These are phyloP conservation scores for Diplodia mutila DNA, from an alignment of 2,329 filamentous ascomycete species.

Conservation along the genomic window DNA sequence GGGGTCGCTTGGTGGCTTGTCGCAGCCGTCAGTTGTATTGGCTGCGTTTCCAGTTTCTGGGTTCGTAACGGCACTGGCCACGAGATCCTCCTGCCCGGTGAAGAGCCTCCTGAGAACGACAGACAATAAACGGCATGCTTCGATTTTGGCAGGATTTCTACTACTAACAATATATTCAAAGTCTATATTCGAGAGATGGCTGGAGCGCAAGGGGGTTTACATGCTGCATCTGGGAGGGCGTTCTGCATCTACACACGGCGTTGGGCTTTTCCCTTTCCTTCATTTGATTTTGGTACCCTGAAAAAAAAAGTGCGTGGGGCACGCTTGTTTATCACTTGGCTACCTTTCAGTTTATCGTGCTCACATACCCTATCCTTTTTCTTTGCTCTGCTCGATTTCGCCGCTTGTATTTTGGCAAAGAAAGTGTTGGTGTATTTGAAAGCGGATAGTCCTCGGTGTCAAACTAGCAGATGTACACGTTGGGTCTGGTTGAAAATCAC, in stretches of 20 bases:
- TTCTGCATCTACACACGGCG: constrained; percentile 20
- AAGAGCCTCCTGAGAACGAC: constrained; percentile 22
- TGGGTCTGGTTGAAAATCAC: not conserved
- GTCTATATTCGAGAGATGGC: not conserved
- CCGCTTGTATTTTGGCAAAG: no score
- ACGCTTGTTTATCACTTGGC: not conserved
- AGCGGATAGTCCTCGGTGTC: not conserved
- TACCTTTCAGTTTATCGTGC: not conserved
- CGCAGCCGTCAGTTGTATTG: constrained; percentile 58
- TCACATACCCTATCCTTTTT: not conserved
- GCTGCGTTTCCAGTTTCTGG: constrained; percentile 62
- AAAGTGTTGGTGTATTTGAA: not conserved
- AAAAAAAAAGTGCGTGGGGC: not conserved
- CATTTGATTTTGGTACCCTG: not conserved
- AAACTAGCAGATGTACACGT: not conserved
- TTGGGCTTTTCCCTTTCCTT: not conserved
- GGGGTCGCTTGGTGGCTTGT: constrained; percentile 63
- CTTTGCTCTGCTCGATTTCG: not conserved
- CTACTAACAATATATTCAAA: not conserved
- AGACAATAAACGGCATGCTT: not conserved
- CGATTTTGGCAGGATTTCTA: not conserved
- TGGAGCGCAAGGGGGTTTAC: not conserved
- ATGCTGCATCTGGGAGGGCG: constrained; percentile 22
- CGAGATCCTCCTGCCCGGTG: constrained; percentile 26
- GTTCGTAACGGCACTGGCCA: constrained; percentile 62